Conservation (phyloP, 2,329 filamentous ascomycete species). For the Teratosphaeria epicoccoides region DNA sequence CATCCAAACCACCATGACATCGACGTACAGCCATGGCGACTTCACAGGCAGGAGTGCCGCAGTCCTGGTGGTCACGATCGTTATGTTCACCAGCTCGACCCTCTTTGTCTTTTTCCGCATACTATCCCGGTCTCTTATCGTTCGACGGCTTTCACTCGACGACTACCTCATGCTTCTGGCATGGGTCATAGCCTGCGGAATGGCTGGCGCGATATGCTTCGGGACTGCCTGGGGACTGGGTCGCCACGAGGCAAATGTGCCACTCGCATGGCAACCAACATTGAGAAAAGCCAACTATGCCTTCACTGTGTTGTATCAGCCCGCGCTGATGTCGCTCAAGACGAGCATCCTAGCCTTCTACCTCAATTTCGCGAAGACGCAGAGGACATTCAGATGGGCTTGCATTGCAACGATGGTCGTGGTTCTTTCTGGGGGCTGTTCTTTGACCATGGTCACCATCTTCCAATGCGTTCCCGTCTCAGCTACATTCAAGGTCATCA, state of each 20-base stretch:
- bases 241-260: slow-evolving; percentile 53
- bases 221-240: slow-evolving; percentile 57
- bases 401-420: slow-evolving; percentile 69
- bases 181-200: slow-evolving; percentile 61
- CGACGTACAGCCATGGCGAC: slow-evolving; percentile 14
- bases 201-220: slow-evolving; percentile 56
- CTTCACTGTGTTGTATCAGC: slow-evolving; percentile 60
- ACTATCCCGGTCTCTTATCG: slow-evolving; percentile 60
- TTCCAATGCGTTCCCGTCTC: slow-evolving; percentile 70
- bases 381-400: slow-evolving; percentile 66
- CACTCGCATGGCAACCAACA: slow-evolving; percentile 34
- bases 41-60: slow-evolving; percentile 27
- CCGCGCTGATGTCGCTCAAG: slow-evolving; percentile 81
- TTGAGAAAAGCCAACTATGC: slow-evolving; percentile 50
- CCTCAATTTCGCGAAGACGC: slow-evolving; percentile 67
- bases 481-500: slow-evolving; percentile 53
- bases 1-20: background rate
- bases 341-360: slow-evolving; percentile 90
- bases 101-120: slow-evolving; percentile 67
- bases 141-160: slow-evolving; percentile 61
- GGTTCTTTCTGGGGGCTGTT: slow-evolving; percentile 67
- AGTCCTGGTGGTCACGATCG: slow-evolving; percentile 60
- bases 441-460: slow-evolving; percentile 75
- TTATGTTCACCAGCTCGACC: slow-evolving; percentile 58
- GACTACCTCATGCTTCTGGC: slow-evolving; percentile 73